Conservation (phyloP, 257 asterid genomes). For the Knoxia roxburghii region DNA sequence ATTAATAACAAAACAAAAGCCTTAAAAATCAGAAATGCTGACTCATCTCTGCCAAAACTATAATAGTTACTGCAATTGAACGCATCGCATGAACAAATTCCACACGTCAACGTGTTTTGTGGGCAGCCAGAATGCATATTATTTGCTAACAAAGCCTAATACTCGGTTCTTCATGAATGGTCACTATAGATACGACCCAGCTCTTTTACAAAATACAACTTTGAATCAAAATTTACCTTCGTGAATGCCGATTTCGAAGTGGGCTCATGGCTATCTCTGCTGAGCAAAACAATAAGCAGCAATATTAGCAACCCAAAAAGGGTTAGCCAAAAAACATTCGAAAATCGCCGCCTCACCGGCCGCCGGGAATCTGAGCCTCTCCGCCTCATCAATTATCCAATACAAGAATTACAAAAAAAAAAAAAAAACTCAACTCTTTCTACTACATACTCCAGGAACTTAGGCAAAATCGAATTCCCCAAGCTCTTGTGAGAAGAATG, state of each 20-base stretch:
- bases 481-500: neutral
- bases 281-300: conserved; percentile 52
- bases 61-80: neutral
- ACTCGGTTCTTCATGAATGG: neutral
- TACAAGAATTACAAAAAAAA: neutral
- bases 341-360: conserved; percentile 64
- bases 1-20: neutral
- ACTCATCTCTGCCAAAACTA: neutral
- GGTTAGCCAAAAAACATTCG: conserved; percentile 57
- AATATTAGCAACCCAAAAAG: conserved; percentile 53
- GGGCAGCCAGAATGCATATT: neutral
- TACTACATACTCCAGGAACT: neutral
- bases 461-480: neutral
- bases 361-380: conserved; percentile 79
- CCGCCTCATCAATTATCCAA: conserved; percentile 49
- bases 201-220: neutral
- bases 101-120: neutral
- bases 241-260: conserved; percentile 49
- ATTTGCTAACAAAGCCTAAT: neutral
- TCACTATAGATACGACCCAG: neutral
- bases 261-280: conserved; percentile 54
- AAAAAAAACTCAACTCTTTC: neutral
- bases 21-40: neutral
- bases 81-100: neutral
- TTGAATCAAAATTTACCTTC: conserved; percentile 40